These are phyloP conservation scores for Astrothelium subdiscretum DNA, from an alignment of 495 filamentous ascomycete genomes.

Conservation along the genomic window DNA sequence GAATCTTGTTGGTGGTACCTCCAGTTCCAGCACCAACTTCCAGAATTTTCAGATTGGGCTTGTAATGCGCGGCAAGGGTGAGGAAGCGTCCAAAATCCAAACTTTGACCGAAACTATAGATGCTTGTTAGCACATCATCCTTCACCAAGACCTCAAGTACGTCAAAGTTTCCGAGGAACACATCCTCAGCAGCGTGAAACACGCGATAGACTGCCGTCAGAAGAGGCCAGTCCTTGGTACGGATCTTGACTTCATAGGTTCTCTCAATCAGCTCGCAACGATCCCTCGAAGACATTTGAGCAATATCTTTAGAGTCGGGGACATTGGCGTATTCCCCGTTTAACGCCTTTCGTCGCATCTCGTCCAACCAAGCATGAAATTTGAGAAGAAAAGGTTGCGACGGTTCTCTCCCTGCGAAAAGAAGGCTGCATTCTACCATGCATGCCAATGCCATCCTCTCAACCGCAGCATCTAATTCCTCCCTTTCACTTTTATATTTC, in stretches of 20 bases:
- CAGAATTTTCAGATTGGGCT: conserved; percentile 13
- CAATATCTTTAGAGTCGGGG: background rate
- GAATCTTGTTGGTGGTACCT: conserved; percentile 5
- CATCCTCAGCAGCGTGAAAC: conserved; percentile 2
- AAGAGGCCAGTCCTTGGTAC: background rate
- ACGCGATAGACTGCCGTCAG: background rate
- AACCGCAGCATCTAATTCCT: background rate
- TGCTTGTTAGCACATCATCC: conserved; percentile 8
- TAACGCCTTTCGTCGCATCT: background rate
- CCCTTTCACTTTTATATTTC: background rate
- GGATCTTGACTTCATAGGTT: background rate
- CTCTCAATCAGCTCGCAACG: background rate
- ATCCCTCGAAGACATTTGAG: background rate
- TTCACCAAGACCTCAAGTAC: conserved; percentile 11
- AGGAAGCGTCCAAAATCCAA: conserved; percentile 1
- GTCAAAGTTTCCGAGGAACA: conserved; percentile 1
- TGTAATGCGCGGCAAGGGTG: conserved; percentile 4
- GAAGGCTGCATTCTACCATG: background rate
- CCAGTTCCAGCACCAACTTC: conserved; percentile 20
- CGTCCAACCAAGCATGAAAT: background rate
- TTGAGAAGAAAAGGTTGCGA: background rate
- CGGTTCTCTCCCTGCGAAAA: background rate
- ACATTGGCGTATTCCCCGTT: background rate
- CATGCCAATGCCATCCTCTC: background rate
- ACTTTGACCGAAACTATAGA: conserved; percentile 5